Percentiles rank a stretch among this genome's conserved stretches.
Evolutionary conservation across 2,329 filamentous ascomycete genomes (phyloP).

Genomic region (Mycocentrospora acerina): DNA sequence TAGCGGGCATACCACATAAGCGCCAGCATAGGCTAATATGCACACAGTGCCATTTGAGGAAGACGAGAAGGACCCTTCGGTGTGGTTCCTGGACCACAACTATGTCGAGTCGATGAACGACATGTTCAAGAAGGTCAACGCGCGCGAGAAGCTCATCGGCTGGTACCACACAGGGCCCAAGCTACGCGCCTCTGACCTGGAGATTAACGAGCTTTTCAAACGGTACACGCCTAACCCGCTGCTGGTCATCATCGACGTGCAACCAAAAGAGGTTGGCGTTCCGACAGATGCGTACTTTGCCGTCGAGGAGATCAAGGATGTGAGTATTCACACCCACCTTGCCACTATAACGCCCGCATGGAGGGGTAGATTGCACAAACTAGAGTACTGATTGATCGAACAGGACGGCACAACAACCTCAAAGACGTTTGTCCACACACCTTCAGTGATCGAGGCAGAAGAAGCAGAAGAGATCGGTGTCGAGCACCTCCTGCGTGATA

Average conservation of each 20-base stretch:
- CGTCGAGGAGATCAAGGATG: slow-evolving; percentile 99
- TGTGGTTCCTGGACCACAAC: slow-evolving; percentile 99
- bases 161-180: slow-evolving; percentile 99
- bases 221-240: slow-evolving; percentile 96
- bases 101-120: slow-evolving; percentile 99
- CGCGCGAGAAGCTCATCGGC: slow-evolving; percentile 95
- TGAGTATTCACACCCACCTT: slow-evolving; percentile 51
- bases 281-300: slow-evolving; percentile 99
- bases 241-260: slow-evolving; percentile 96
- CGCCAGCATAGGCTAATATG: slow-evolving; percentile 21
- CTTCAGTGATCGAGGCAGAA: slow-evolving; percentile 97
- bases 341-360: not conserved
- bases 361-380: not conserved
- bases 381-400: not conserved
- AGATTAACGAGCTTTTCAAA: slow-evolving; percentile 99
- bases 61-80: slow-evolving; percentile 96
- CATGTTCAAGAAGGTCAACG: slow-evolving; percentile 99
- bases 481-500: slow-evolving; percentile 95
- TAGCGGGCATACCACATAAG: slow-evolving; percentile 1
- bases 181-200: slow-evolving; percentile 90
- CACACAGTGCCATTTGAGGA: slow-evolving; percentile 90
- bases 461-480: slow-evolving; percentile 99
- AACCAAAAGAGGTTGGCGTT: slow-evolving; percentile 95
- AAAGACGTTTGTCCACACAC: slow-evolving; percentile 97
- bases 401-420: slow-evolving; percentile 96